Percentiles rank a stretch among this genome's conserved stretches.
Conservation (phyloP, 768 basidiomycete genomes). For the Harrya chromipes region DNA sequence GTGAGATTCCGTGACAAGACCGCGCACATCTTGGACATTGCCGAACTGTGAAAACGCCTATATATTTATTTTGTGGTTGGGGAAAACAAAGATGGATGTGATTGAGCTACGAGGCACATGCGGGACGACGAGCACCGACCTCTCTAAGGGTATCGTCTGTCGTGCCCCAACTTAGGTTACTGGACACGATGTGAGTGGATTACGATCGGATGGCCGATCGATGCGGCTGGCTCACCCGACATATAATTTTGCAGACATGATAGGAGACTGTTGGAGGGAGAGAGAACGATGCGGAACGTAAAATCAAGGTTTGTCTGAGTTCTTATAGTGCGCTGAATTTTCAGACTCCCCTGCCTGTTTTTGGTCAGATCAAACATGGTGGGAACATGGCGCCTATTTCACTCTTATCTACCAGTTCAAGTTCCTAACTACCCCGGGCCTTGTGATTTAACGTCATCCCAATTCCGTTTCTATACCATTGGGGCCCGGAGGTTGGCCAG, state of each 20-base stretch:
- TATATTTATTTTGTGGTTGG: background rate
- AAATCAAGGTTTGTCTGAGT: conserved; percentile 17
- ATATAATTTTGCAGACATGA: conserved; percentile 33
- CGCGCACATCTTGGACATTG: conserved; percentile 49
- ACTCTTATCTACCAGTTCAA: too few species aligned
- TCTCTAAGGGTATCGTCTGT: conserved; percentile 25
- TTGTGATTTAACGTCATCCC: too few species aligned
- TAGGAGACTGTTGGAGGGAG: conserved; percentile 5
- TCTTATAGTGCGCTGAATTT: conserved; percentile 30
- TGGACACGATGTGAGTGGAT: conserved; percentile 6
- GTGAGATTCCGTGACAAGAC: conserved; percentile 29
- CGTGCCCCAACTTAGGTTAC: conserved; percentile 35
- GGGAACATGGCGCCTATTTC: too few species aligned
- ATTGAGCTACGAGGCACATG: conserved; percentile 5
- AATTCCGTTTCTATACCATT: too few species aligned
- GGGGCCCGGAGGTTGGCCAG: too few species aligned
- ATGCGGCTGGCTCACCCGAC: conserved; percentile 26
- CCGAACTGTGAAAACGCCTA: conserved; percentile 46
- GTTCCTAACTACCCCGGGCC: background rate
- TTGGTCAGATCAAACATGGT: conserved; percentile 20
- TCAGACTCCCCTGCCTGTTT: conserved; percentile 34
- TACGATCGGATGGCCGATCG: background rate
- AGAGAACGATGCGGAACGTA: conserved; percentile 11
- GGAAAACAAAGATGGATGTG: background rate
- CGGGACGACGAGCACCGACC: conserved; percentile 18